Conservation (phyloP, 257 asterid species). For the Petrea volubilis region DNA sequence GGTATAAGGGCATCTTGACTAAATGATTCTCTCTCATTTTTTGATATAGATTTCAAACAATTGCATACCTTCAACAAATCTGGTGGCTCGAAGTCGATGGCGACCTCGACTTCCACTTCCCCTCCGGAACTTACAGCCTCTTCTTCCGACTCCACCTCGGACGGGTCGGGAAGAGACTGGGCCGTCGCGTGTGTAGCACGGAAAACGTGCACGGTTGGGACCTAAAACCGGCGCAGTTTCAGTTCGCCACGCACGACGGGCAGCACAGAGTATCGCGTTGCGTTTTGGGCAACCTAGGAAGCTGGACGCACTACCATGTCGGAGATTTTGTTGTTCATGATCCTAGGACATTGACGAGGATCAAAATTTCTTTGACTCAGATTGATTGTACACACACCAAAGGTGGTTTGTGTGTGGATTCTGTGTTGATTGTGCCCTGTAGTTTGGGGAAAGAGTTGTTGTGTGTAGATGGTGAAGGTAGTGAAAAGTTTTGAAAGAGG, state of each 20-base stretch:
- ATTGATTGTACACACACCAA: constrained; percentile 71
- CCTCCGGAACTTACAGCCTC: constrained; percentile 54
- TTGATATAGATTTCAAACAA: constrained; percentile 43
- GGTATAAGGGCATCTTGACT: too few species aligned
- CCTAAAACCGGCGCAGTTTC: constrained; percentile 52
- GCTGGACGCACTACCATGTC: constrained; percentile 52
- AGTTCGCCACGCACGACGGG: constrained; percentile 46
- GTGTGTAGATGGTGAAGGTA: constrained; percentile 9
- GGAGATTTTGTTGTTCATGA: constrained; percentile 58
- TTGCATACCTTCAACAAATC: constrained; percentile 68
- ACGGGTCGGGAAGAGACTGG: constrained; percentile 33
- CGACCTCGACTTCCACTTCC: constrained; percentile 53
- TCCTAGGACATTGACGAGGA: constrained; percentile 25
- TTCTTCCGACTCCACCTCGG: constrained; percentile 64
- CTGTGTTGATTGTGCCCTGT: constrained; percentile 52
- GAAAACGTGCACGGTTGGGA: constrained; percentile 70
- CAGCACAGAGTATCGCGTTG: constrained; percentile 39
- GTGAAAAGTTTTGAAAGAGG: constrained; percentile 3
- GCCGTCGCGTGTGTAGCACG: constrained; percentile 39
- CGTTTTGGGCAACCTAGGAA: constrained; percentile 48
- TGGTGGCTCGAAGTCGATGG: constrained; percentile 79
- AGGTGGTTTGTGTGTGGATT: constrained; percentile 69
- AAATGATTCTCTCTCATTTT: background rate
- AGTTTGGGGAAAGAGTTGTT: constrained; percentile 39
- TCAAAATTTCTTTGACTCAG: constrained; percentile 53